These are phyloP conservation scores for Aspergillus japonicus DNA, from an alignment of 2,329 filamentous ascomycete species.

Conservation along the genomic window DNA sequence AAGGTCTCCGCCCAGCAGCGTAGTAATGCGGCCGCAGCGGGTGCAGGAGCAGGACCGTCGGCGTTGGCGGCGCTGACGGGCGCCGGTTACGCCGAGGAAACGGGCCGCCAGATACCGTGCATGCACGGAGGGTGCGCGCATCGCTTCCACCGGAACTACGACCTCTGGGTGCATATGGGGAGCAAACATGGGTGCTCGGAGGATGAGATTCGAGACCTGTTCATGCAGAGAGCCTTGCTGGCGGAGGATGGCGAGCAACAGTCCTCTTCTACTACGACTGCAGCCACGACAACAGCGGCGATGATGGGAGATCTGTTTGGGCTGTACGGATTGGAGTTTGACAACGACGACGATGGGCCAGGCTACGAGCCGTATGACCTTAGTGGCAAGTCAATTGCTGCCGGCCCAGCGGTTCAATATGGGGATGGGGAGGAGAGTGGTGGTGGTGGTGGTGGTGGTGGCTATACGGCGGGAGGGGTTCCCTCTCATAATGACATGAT, in stretches of 20 bases:
- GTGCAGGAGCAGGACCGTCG: conserved; percentile 24
- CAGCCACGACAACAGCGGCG: neutral
- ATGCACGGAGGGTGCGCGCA: conserved; percentile 51
- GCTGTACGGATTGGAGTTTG: conserved; percentile 39
- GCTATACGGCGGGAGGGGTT: neutral
- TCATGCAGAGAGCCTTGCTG: conserved; percentile 41
- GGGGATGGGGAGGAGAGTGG: neutral
- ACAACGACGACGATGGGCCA: conserved; percentile 20
- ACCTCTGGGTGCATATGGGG: conserved; percentile 57
- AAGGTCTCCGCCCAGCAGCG: conserved; percentile 18
- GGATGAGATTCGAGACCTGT: conserved; percentile 41
- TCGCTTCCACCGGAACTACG: conserved; percentile 58
- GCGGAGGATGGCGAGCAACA: conserved; percentile 25
- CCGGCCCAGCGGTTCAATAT: neutral
- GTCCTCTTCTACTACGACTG: neutral
- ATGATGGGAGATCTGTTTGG: conserved; percentile 30
- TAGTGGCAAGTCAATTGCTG: neutral
- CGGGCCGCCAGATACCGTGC: conserved; percentile 52
- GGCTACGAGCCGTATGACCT: conserved; percentile 16
- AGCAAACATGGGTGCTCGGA: conserved; percentile 42
- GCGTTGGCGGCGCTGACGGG: conserved; percentile 55
- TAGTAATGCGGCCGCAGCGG: neutral
- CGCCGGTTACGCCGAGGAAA: conserved; percentile 53
- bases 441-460: neutral
- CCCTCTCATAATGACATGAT: conserved; percentile 27